Evolutionary conservation across 169 alveolate species (phyloP).

Genomic region (Plasmodium vivax): DNA sequence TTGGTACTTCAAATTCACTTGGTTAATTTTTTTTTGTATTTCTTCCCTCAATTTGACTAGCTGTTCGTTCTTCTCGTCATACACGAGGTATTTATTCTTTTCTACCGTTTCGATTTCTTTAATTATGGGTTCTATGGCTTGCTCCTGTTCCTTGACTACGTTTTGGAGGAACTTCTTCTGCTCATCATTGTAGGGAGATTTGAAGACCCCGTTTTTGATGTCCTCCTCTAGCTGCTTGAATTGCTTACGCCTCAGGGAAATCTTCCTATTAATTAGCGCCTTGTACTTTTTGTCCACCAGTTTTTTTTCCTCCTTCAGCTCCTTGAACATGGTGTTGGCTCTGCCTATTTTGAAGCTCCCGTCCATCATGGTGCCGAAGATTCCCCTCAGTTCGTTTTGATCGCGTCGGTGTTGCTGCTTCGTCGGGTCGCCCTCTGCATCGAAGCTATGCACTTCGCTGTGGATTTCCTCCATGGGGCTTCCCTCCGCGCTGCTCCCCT

Average conservation of each 20-base stretch:
- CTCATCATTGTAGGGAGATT: conserved; percentile 78
- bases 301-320: conserved; percentile 66
- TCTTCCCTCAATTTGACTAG: conserved; percentile 78
- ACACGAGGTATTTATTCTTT: conserved; percentile 67
- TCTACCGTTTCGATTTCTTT: conserved; percentile 78
- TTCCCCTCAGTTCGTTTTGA: conserved; percentile 12
- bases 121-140: conserved; percentile 74
- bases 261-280: conserved; percentile 29
- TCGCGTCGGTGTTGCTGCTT: background rate
- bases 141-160: conserved; percentile 70
- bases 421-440: background rate
- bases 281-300: conserved; percentile 33
- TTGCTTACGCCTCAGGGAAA: conserved; percentile 29
- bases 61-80: conserved; percentile 79
- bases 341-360: conserved; percentile 73
- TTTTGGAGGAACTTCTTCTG: conserved; percentile 77
- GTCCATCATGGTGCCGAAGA: conserved; percentile 64
- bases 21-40: conserved; percentile 65
- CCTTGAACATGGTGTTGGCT: conserved; percentile 71
- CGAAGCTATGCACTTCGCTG: background rate
- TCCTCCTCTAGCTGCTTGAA: conserved; percentile 46
- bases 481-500: background rate
- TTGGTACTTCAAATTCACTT: conserved; percentile 67
- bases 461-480: background rate
- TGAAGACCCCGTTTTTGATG: conserved; percentile 78